phyloP scores from a whole-genome alignment of 192 early-diverging fungal genomes.

The Entomortierella parvispora region DNA sequence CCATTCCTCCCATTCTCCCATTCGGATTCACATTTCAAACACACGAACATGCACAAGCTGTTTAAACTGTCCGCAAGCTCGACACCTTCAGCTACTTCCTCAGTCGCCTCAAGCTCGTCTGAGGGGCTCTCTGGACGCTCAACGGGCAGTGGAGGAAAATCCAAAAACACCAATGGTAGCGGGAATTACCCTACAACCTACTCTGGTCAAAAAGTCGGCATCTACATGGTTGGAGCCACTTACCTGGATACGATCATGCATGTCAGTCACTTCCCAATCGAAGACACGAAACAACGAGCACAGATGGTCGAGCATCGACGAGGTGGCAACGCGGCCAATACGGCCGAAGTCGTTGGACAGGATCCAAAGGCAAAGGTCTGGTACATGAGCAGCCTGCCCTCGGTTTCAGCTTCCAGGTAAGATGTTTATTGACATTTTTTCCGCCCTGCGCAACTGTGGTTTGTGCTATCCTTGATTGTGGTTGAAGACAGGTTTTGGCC shows the following conservation, averaged over 20 bases:
- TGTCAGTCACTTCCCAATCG: slow-evolving; percentile 65
- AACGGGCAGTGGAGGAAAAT: neutral
- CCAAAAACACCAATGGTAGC: too few species aligned
- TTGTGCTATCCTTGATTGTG: too few species aligned
- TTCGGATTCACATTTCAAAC: too few species aligned
- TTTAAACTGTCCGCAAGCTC: slow-evolving; percentile 24
- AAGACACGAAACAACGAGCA: slow-evolving; percentile 71
- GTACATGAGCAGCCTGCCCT: slow-evolving; percentile 64
- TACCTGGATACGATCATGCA: slow-evolving; percentile 73
- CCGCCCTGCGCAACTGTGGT: neutral
- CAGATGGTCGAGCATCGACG: slow-evolving; percentile 66
- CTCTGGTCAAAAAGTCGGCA: slow-evolving; percentile 13
- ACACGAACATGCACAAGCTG: slow-evolving; percentile 28
- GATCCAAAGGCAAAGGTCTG: slow-evolving; percentile 49
- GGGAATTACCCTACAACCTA: neutral
- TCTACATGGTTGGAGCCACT: slow-evolving; percentile 63
- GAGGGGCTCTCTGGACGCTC: slow-evolving; percentile 12
- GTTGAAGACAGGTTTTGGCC: too few species aligned
- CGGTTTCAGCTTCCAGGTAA: slow-evolving; percentile 59
- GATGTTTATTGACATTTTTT: neutral
- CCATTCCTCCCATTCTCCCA: neutral
- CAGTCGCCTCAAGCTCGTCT: slow-evolving; percentile 16
- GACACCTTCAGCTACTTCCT: slow-evolving; percentile 21
- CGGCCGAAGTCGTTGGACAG: slow-evolving; percentile 65
- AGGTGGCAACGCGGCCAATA: slow-evolving; percentile 73